Conservation (phyloP, 208 protist species). For the Leishmania guyanensis region DNA sequence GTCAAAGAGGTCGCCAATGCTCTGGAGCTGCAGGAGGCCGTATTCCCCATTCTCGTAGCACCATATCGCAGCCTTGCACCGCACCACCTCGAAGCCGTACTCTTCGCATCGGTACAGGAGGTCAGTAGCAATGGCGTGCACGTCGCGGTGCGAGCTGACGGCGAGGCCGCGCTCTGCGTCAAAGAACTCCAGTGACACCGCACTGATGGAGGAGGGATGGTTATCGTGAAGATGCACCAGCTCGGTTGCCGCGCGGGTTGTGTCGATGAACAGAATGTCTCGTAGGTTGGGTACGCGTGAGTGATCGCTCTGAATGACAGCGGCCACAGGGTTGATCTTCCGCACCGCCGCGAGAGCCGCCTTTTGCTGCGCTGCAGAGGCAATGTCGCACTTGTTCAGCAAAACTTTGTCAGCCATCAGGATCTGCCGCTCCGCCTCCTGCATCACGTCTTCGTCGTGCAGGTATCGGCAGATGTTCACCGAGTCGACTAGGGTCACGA, state of each 20-base stretch:
- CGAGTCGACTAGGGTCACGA: conserved; percentile 89
- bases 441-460: conserved; percentile 56
- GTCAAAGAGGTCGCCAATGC: conserved; percentile 87
- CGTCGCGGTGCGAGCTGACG: conserved; percentile 43
- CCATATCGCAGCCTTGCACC: conserved; percentile 92
- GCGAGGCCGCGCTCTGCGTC: conserved; percentile 43
- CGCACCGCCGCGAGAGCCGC: conserved; percentile 43
- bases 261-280: conserved; percentile 83
- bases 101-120: conserved; percentile 75
- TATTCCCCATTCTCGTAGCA: conserved; percentile 41
- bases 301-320: conserved; percentile 55
- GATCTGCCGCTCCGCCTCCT: conserved; percentile 88
- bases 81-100: conserved; percentile 79
- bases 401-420: conserved; percentile 94
- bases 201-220: conserved; percentile 60
- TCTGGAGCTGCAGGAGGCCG: conserved; percentile 81
- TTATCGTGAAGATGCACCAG: conserved; percentile 69
- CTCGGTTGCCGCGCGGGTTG: conserved; percentile 47
- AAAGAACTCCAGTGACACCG: conserved; percentile 74
- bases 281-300: conserved; percentile 65
- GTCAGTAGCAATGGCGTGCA: conserved; percentile 76
- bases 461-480: conserved; percentile 88
- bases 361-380: conserved; percentile 53
- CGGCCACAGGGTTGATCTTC: conserved; percentile 71
- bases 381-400: conserved; percentile 95